These are phyloP conservation scores for Magnaporthales sp. DNA, from an alignment of 2,329 filamentous ascomycete genomes.

Conservation along the genomic window DNA sequence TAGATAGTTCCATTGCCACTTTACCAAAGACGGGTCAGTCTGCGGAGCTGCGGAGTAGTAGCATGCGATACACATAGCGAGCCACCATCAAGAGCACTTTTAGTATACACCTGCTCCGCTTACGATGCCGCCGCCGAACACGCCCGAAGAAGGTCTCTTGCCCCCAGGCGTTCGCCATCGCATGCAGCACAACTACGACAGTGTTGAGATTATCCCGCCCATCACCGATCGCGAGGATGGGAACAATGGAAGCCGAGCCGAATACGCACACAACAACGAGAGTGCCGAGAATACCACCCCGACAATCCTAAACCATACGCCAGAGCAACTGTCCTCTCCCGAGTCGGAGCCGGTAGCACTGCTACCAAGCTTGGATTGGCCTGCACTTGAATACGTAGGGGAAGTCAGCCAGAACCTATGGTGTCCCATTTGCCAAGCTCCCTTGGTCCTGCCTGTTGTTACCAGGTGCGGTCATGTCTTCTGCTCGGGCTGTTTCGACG, in stretches of 20 bases:
- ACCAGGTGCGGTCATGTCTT: slow-evolving; percentile 58
- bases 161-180: not conserved
- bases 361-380: slow-evolving; percentile 20
- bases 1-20: not conserved
- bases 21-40: not conserved
- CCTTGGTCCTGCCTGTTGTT: slow-evolving; percentile 51
- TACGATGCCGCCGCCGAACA: slow-evolving; percentile 20
- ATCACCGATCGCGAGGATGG: not conserved
- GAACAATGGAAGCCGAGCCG: not conserved
- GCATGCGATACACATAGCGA: not conserved
- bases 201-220: not conserved
- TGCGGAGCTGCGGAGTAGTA: not conserved
- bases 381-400: slow-evolving; percentile 21
- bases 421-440: slow-evolving; percentile 43
- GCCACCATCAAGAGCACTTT: too few relatives aligned
- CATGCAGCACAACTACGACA: not conserved
- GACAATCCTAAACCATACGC: not conserved
- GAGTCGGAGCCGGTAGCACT: not conserved
- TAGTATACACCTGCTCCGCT: too few relatives aligned
- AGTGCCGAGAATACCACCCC: not conserved
- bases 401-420: slow-evolving; percentile 24
- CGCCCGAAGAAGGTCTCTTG: slow-evolving; percentile 13
- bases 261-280: not conserved
- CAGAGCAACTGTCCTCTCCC: not conserved
- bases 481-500: slow-evolving; percentile 46